These are phyloP conservation scores for Talinum fruticosum DNA, from an alignment of 148 eudicot genomes.

Conservation along the genomic window DNA sequence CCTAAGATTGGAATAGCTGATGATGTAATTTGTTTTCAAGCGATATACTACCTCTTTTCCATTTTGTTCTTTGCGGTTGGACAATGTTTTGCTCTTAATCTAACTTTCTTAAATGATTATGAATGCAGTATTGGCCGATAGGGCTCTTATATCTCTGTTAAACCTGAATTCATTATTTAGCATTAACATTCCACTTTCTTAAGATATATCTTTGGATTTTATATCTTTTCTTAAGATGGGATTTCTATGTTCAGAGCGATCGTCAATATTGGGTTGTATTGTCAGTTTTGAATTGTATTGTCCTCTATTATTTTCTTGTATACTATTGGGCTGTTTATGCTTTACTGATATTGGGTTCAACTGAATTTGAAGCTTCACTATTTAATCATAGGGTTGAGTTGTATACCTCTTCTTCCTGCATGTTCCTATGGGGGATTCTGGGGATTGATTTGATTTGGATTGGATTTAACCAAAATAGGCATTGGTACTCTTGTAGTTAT, in stretches of 20 bases:
- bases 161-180: not conserved
- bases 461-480: not conserved
- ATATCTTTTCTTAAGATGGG: not conserved
- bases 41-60: not conserved
- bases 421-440: not conserved
- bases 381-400: not conserved
- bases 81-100: too few species aligned
- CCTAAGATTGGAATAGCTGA: not conserved
- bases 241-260: too few species aligned
- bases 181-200: not conserved
- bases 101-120: too few species aligned
- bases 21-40: not conserved
- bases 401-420: not conserved
- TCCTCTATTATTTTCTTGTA: not conserved
- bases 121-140: too few species aligned
- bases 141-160: not conserved
- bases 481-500: not conserved
- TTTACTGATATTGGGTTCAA: not conserved
- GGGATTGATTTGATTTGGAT: not conserved
- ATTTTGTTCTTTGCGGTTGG: not conserved
- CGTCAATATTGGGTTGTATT: not conserved
- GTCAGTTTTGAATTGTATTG: not conserved
- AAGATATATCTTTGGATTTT: not conserved
- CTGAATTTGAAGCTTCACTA: not conserved
- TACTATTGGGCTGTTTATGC: not conserved